Evolutionary conservation across 2,329 filamentous ascomycete genomes (phyloP).

Genomic region (Calycina herbarum): DNA sequence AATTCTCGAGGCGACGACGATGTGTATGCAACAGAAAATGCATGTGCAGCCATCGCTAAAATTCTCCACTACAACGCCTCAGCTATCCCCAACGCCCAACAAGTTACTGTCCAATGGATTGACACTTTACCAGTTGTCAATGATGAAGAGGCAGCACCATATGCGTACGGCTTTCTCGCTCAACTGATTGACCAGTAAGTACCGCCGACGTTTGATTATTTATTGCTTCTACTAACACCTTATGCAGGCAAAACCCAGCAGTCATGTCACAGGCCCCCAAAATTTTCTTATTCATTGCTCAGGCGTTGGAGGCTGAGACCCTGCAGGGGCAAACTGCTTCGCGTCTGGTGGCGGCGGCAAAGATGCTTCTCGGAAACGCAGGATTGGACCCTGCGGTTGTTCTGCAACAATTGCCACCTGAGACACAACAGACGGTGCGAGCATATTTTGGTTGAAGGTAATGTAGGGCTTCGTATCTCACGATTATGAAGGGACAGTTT

Average conservation of each 20-base stretch:
- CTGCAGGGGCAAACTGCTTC: conserved; percentile 80
- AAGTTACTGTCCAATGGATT: conserved; percentile 82
- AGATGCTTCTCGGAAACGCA: conserved; percentile 72
- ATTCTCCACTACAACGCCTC: conserved; percentile 86
- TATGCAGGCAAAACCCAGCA: conserved; percentile 76
- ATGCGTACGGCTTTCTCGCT: conserved; percentile 88
- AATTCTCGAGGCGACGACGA: conserved; percentile 89
- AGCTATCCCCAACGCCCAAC: conserved; percentile 73
- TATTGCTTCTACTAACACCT: conserved; percentile 32
- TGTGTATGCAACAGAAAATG: conserved; percentile 96
- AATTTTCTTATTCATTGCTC: conserved; percentile 80
- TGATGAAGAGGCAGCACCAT: conserved; percentile 95
- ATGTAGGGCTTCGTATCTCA: neutral
- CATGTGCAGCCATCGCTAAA: conserved; percentile 94
- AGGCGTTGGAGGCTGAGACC: conserved; percentile 88
- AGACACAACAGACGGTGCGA: conserved; percentile 78
- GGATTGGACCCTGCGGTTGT: conserved; percentile 75
- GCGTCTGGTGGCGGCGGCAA: conserved; percentile 75
- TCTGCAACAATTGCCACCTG: conserved; percentile 71
- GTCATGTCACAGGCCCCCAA: conserved; percentile 77
- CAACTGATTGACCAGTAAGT: conserved; percentile 94
- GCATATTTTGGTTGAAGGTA: conserved; percentile 68
- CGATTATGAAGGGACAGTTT: neutral
- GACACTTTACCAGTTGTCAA: conserved; percentile 89
- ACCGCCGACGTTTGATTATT: neutral